phyloP scores from a whole-genome alignment of 2,329 filamentous ascomycete species.

The Zarea fungicola region DNA sequence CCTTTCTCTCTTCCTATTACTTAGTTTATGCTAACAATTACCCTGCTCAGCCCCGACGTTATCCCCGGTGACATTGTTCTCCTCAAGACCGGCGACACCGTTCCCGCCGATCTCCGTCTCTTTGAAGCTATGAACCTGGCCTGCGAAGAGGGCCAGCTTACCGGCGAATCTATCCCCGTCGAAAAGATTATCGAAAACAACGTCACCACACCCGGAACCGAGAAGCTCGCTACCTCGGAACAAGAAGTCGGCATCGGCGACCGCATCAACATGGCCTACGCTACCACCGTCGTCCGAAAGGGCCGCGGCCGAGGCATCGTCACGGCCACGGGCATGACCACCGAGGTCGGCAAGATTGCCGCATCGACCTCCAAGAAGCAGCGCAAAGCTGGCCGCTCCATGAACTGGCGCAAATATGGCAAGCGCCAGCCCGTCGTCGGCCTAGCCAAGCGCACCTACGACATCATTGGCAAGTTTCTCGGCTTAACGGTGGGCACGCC shows the following conservation, averaged over 20 bases:
- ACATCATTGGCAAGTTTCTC: conserved; percentile 52
- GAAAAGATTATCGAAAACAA: conserved; percentile 56
- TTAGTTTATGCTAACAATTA: conserved; percentile 14
- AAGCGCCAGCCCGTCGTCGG: conserved; percentile 45
- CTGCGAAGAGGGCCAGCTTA: conserved; percentile 73
- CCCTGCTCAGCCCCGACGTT: conserved; percentile 47
- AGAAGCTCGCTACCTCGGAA: conserved; percentile 38
- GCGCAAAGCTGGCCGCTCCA: conserved; percentile 49
- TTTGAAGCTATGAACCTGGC: conserved; percentile 73
- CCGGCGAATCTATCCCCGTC: conserved; percentile 69
- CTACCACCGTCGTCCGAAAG: conserved; percentile 67
- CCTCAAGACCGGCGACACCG: conserved; percentile 66
- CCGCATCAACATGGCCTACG: conserved; percentile 69
- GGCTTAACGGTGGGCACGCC: conserved; percentile 65
- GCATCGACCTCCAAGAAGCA: conserved; percentile 48
- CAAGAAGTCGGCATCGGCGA: conserved; percentile 62
- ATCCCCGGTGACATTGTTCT: conserved; percentile 67
- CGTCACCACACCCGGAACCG: conserved; percentile 40
- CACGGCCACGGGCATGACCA: conserved; percentile 65
- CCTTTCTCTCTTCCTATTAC: too few species aligned
- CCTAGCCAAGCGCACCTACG: conserved; percentile 40
- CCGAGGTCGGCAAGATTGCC: conserved; percentile 67
- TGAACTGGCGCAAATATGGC: conserved; percentile 50
- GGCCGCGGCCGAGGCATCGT: conserved; percentile 70
- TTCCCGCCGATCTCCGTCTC: conserved; percentile 66